Evolutionary conservation across 352 stramenopile genomes (phyloP), one percentile per base, ranked within the genome.

Genomic region (Globisporangium spinosum): DNA sequence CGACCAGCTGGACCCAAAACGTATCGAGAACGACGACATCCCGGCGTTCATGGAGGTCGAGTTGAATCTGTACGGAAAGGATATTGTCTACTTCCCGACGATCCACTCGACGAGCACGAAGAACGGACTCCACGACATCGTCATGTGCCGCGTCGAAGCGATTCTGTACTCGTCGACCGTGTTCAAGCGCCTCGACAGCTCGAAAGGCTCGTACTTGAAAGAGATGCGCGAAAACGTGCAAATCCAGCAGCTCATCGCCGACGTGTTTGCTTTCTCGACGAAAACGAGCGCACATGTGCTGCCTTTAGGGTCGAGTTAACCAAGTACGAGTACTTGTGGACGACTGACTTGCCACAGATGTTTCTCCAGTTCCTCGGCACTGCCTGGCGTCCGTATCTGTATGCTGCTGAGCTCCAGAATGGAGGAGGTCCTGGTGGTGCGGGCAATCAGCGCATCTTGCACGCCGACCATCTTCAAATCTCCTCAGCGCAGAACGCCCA

Each of bases 251-350:
- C 76, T 91, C 8, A 68, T 97, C 25, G 87, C 86, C 0, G 81
- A 94, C 38, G 89, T 98, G n/a, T 40, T 90, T 77, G 77, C 27
- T 93, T 92, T 55, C 72, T 98, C 0, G 81, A 96, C 55, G 70
- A 82, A 8, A 97, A 95, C 43, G 89, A 97, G 58, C 72, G 72
- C 7, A 77, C 80, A 6, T 89, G 83, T 17, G 65, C 75, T 3
- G 76, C 83, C 2, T 94, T 86, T 54, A 82, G 87, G 22, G 51
- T 73, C 7, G 82, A 93, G 22, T 79, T 97, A n/a, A 82, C 75
- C 10, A 96, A 96, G 66, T 98, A 97, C 69, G 89, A 97, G 57
- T 98, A 98, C 72, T 67, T 98, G 10, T 98, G 91, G 91, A 94
- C 81, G 12, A 97, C 92, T 2, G 91, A 98, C 56, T 70, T 98